Conservation (phyloP, 495 filamentous ascomycete species). For the Hypomontagnella submonticulosa region DNA sequence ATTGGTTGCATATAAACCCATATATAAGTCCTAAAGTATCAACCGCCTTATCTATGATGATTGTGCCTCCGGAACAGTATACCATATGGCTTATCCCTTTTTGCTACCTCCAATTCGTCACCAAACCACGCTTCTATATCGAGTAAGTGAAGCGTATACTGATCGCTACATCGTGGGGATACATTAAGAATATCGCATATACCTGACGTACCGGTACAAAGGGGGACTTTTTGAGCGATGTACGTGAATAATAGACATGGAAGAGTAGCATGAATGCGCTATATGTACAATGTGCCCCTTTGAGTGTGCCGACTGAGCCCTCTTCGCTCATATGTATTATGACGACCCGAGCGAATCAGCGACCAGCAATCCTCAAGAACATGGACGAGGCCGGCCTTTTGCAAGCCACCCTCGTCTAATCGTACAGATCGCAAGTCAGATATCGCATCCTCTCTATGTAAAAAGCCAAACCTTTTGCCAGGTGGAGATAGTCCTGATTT, state of each 20-base stretch:
- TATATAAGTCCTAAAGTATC: too few relatives aligned
- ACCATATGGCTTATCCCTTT: too few relatives aligned
- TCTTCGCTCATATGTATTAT: neutral
- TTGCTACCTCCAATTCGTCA: too few relatives aligned
- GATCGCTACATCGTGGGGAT: neutral
- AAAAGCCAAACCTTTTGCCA: conserved; percentile 19
- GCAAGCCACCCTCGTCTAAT: conserved; percentile 28
- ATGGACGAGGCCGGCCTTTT: conserved; percentile 6
- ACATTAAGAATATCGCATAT: neutral
- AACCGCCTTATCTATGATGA: too few relatives aligned
- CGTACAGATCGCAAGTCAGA: conserved; percentile 40
- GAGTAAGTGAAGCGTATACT: neutral
- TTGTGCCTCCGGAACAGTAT: too few relatives aligned
- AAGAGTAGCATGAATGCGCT: conserved; percentile 35
- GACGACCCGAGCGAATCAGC: conserved; percentile 14
- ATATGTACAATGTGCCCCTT: conserved; percentile 39
- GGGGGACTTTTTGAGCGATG: conserved; percentile 2
- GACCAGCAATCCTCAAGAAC: conserved; percentile 24
- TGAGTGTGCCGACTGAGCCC: conserved; percentile 19
- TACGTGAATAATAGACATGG: conserved; percentile 25
- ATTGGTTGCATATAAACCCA: too few relatives aligned
- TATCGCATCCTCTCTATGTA: conserved; percentile 34
- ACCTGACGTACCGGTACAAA: neutral
- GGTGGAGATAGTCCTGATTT: conserved; percentile 29
- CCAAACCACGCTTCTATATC: too few relatives aligned